Conservation (phyloP, 2,329 filamentous ascomycete genomes). For the Xylaria hypoxylon region DNA sequence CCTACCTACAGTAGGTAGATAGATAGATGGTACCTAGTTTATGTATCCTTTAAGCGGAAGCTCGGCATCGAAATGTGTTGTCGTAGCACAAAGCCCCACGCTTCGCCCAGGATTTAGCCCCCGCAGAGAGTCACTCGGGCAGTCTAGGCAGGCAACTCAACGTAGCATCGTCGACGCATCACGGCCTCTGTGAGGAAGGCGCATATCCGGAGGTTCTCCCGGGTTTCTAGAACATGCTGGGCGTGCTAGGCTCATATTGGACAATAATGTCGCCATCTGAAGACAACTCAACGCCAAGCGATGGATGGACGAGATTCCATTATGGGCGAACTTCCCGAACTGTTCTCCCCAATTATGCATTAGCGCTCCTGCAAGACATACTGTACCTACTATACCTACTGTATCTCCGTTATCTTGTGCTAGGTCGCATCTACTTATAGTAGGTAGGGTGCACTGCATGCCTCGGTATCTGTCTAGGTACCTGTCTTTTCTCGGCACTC, state of each 20-base stretch:
- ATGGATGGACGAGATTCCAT: conserved; percentile 29
- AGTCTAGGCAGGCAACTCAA: conserved; percentile 7
- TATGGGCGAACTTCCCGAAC: conserved; percentile 23
- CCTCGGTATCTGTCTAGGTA: no score
- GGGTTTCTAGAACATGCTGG: conserved; percentile 17
- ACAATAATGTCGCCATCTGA: conserved; percentile 34
- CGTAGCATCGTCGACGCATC: conserved; percentile 15
- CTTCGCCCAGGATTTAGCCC: conserved; percentile 22
- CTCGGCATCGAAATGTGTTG: conserved; percentile 11
- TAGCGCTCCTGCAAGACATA: conserved; percentile 26
- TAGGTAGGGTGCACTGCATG: conserved; percentile 3
- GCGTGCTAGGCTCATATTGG: conserved; percentile 21
- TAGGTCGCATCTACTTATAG: conserved; percentile 14
- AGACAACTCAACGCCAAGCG: conserved; percentile 28
- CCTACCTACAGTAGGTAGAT: no score
- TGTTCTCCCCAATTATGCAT: conserved; percentile 13
- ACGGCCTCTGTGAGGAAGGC: conserved; percentile 29
- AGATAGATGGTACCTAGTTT: neutral
- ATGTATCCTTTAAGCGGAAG: conserved; percentile 2
- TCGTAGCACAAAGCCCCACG: conserved; percentile 15
- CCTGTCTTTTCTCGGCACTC: conserved; percentile 36
- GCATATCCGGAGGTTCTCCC: neutral
- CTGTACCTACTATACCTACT: neutral
- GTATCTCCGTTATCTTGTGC: conserved; percentile 28
- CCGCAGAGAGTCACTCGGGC: conserved; percentile 14